These are phyloP conservation scores for Rhizomucor miehei DNA, from an alignment of 371 early-diverging fungal species.

Conservation along the genomic window DNA sequence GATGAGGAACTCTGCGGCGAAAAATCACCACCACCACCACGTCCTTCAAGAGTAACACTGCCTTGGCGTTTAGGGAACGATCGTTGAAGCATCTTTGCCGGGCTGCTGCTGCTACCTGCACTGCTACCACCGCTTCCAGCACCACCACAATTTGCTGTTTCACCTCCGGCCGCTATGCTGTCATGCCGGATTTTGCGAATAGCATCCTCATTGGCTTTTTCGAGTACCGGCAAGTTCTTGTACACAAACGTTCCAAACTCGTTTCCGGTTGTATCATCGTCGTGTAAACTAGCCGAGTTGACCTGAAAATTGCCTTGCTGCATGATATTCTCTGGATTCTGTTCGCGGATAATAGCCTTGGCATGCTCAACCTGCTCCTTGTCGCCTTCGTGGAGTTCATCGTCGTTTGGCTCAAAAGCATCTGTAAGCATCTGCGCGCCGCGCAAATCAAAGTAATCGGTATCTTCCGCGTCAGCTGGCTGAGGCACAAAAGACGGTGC, in stretches of 20 bases:
- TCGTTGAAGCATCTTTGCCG: no score
- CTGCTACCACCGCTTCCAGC: no score
- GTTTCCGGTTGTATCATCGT: slow-evolving; percentile 18
- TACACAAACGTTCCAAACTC: slow-evolving; percentile 93
- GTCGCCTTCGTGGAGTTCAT: slow-evolving; percentile 17
- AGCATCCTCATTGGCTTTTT: slow-evolving; percentile 85
- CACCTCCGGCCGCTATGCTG: slow-evolving; percentile 16
- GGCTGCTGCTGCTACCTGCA: background rate
- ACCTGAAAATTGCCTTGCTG: background rate
- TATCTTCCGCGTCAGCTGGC: slow-evolving; percentile 76
- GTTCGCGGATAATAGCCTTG: slow-evolving; percentile 41
- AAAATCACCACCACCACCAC: no score
- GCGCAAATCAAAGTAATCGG: slow-evolving; percentile 91
- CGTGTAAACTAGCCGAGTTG: slow-evolving; percentile 1
- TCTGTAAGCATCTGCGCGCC: slow-evolving; percentile 62
- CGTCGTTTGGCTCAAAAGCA: slow-evolving; percentile 8
- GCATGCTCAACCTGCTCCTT: slow-evolving; percentile 33
- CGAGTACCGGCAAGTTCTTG: slow-evolving; percentile 86
- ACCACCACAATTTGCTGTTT: slow-evolving; percentile 3
- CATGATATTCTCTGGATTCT: slow-evolving; percentile 27
- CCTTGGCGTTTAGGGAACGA: no score
- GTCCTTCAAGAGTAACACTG: no score
- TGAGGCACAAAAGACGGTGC: slow-evolving; percentile 87
- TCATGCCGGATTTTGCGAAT: slow-evolving; percentile 67
- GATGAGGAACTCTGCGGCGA: background rate